A percentile compares a stretch with the other conserved stretches of the same genome.
phyloP scores from a whole-genome alignment of 2,329 filamentous ascomycete species.

The Colletotrichum paranaense region DNA sequence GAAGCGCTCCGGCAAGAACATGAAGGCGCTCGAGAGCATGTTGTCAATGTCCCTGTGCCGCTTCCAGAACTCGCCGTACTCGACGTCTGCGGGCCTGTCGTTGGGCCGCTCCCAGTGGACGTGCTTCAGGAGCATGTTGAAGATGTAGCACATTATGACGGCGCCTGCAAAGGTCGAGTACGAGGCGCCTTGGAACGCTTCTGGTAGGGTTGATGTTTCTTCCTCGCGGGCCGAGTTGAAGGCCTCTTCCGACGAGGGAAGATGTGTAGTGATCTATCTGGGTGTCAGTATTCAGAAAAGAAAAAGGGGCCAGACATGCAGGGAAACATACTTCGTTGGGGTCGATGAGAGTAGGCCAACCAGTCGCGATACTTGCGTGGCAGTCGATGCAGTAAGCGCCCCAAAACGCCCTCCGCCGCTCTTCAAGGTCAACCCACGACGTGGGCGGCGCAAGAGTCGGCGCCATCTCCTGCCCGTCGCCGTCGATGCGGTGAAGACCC shows the following conservation, averaged over 20 bases:
- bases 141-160: conserved; percentile 79
- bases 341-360: conserved; percentile 87
- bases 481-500: conserved; percentile 83
- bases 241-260: conserved; percentile 84
- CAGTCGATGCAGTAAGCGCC: conserved; percentile 83
- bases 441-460: conserved; percentile 78
- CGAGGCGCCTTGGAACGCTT: conserved; percentile 70
- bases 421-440: conserved; percentile 82
- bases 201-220: conserved; percentile 70
- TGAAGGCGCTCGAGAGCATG: conserved; percentile 79
- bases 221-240: conserved; percentile 76
- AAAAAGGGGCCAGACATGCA: background rate
- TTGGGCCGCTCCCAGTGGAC: conserved; percentile 77
- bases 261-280: conserved; percentile 75
- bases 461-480: conserved; percentile 72
- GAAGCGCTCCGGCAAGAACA: conserved; percentile 81
- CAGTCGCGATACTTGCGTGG: conserved; percentile 88
- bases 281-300: background rate
- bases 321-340: conserved; percentile 65
- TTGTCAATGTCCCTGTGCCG: conserved; percentile 87
- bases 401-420: conserved; percentile 89
- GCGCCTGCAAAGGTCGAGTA: conserved; percentile 80
- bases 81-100: conserved; percentile 80
- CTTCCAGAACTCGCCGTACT: conserved; percentile 84
- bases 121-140: conserved; percentile 85